A percentile compares a stretch with the other conserved stretches of the same genome.
Conservation (phyloP, 371 early-diverging fungal species). For the Lichtheimia ramosa region DNA sequence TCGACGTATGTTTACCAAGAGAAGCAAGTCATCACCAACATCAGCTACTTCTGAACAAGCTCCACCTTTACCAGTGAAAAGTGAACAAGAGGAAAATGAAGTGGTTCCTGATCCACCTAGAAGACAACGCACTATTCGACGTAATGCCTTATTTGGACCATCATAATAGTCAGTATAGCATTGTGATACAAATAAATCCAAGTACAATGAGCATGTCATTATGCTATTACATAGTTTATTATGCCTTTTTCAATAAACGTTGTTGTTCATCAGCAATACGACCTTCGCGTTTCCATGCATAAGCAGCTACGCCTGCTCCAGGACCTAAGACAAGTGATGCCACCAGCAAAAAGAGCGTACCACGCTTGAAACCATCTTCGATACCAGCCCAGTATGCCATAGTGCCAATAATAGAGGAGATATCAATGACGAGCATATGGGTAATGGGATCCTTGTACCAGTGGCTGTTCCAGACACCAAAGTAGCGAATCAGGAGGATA, state of each 20-base stretch:
- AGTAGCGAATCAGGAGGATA: background rate
- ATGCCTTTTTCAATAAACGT: too few species aligned
- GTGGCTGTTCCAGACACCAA: background rate
- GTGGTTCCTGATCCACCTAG: background rate
- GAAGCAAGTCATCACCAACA: background rate
- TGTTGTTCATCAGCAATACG: background rate
- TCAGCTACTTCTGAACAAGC: background rate
- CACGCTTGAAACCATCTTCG: background rate
- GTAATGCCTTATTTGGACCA: constrained; percentile 16
- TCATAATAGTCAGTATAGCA: background rate
- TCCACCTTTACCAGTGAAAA: background rate
- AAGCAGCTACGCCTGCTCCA: background rate
- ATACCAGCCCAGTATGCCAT: constrained; percentile 6
- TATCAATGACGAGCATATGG: constrained; percentile 7
- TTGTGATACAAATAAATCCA: background rate
- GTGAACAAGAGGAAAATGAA: constrained; percentile 7
- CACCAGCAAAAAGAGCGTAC: background rate
- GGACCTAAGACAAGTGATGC: background rate
- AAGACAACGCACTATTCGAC: constrained; percentile 8
- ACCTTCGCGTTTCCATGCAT: background rate
- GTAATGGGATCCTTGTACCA: constrained; percentile 1
- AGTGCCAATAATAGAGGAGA: background rate
- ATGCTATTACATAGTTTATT: background rate
- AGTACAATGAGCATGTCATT: background rate
- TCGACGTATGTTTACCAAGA: constrained; percentile 12